A percentile compares a stretch with the other conserved stretches of the same genome.
Conservation (phyloP, 257 asterid genomes). For the Fraxinus excelsior region DNA sequence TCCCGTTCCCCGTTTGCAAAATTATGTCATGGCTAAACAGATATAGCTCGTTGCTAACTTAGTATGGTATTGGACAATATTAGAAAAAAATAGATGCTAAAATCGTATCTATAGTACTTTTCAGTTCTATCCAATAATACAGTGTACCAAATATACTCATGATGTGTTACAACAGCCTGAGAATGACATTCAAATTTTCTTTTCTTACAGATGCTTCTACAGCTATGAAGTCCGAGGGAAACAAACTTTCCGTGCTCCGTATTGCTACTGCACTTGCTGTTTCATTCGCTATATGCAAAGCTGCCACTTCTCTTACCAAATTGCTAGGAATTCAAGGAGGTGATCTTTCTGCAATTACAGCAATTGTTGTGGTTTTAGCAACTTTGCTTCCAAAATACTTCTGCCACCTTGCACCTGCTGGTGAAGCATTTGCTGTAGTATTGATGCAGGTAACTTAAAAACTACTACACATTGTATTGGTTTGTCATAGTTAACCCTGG, state of each 20-base stretch:
- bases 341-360: slow-evolving; percentile 73
- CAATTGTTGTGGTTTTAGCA: slow-evolving; percentile 66
- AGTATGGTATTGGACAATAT: not conserved
- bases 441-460: slow-evolving; percentile 63
- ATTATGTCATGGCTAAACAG: not conserved
- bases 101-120: not conserved
- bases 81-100: not conserved
- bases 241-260: slow-evolving; percentile 55
- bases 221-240: slow-evolving; percentile 35
- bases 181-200: slow-evolving; percentile 20
- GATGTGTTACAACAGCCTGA: not conserved
- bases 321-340: slow-evolving; percentile 52
- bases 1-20: not conserved
- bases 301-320: slow-evolving; percentile 46
- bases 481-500: too few relatives aligned
- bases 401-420: slow-evolving; percentile 68
- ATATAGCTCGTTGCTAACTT: not conserved
- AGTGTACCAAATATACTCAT: not conserved
- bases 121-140: not conserved
- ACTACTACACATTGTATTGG: not conserved
- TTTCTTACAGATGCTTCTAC: slow-evolving; percentile 45
- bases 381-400: slow-evolving; percentile 60
- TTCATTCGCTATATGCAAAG: slow-evolving; percentile 69
- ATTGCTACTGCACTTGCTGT: slow-evolving; percentile 66
- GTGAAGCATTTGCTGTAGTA: slow-evolving; percentile 64